These are phyloP conservation scores for Ophiocordyceps robertsii DNA, from an alignment of 2,329 filamentous ascomycete species.

Conservation along the genomic window DNA sequence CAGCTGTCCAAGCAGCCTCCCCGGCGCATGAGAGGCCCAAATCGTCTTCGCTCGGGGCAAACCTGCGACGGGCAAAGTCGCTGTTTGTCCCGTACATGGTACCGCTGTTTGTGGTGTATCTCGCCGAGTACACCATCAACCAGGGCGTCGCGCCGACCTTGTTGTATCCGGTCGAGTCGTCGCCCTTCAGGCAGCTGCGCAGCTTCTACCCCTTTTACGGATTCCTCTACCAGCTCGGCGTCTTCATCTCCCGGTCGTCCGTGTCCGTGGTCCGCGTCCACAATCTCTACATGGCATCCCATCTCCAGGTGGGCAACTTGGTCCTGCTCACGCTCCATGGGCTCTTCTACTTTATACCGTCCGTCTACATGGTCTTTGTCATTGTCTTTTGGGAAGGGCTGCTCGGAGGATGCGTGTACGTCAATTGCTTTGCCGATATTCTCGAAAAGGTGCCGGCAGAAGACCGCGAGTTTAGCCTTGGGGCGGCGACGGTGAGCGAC, in stretches of 20 bases:
- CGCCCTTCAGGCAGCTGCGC: slow-evolving; percentile 70
- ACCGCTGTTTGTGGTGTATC: slow-evolving; percentile 80
- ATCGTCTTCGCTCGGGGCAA: slow-evolving; percentile 24
- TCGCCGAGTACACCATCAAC: slow-evolving; percentile 96
- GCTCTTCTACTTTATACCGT: slow-evolving; percentile 68
- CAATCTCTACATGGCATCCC: slow-evolving; percentile 65
- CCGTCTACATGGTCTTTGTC: slow-evolving; percentile 71
- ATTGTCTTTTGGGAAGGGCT: slow-evolving; percentile 92
- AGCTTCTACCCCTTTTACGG: slow-evolving; percentile 92
- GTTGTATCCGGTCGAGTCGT: slow-evolving; percentile 63
- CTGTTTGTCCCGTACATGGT: slow-evolving; percentile 78
- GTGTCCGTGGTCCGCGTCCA: slow-evolving; percentile 77
- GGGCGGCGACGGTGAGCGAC: slow-evolving; percentile 84
- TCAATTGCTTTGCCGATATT: slow-evolving; percentile 92
- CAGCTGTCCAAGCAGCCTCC: slow-evolving; percentile 25
- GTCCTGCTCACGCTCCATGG: slow-evolving; percentile 61
- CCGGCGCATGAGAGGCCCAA: slow-evolving; percentile 9
- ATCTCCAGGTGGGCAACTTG: slow-evolving; percentile 73
- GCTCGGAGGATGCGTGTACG: slow-evolving; percentile 82
- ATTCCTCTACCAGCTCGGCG: slow-evolving; percentile 87
- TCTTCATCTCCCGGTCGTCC: slow-evolving; percentile 87
- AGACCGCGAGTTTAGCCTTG: slow-evolving; percentile 82
- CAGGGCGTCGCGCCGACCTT: slow-evolving; percentile 85
- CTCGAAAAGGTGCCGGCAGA: slow-evolving; percentile 63
- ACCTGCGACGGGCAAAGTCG: slow-evolving; percentile 50